A percentile compares a stretch with the other conserved stretches of the same genome.
phyloP scores from a whole-genome alignment of 1,284 basidiomycete genomes.

The Omphalotus olearius region DNA sequence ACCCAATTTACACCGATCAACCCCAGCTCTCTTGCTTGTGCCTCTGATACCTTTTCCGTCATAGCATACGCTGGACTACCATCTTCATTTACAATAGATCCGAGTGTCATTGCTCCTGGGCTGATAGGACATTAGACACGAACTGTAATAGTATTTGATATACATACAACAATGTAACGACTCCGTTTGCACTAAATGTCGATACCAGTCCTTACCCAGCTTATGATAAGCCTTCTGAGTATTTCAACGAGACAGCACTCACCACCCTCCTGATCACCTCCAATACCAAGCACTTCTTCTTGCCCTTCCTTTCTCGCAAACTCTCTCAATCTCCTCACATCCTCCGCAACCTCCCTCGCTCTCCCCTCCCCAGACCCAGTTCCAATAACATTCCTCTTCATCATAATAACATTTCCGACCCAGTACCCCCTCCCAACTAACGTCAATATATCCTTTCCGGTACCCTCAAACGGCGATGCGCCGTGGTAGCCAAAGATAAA shows the following conservation, averaged over 20 bases:
- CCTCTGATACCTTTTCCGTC: slow-evolving; percentile 42
- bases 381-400: slow-evolving; percentile 54
- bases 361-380: slow-evolving; percentile 17
- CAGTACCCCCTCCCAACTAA: slow-evolving; percentile 55
- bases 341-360: slow-evolving; percentile 34
- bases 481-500: slow-evolving; percentile 68
- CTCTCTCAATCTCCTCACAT: slow-evolving; percentile 46
- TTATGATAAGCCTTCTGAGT: neutral
- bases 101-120: slow-evolving; percentile 70
- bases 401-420: slow-evolving; percentile 62
- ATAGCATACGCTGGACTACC: slow-evolving; percentile 24
- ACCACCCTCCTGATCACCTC: slow-evolving; percentile 73
- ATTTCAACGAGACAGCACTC: slow-evolving; percentile 5
- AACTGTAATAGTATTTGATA: neutral
- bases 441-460: slow-evolving; percentile 41
- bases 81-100: slow-evolving; percentile 35
- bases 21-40: slow-evolving; percentile 52
- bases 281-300: slow-evolving; percentile 51
- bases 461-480: slow-evolving; percentile 27
- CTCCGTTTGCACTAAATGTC: slow-evolving; percentile 50
- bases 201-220: slow-evolving; percentile 51
- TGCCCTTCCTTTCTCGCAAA: slow-evolving; percentile 57
- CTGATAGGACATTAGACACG: slow-evolving; percentile 26
- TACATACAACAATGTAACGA: slow-evolving; percentile 64
- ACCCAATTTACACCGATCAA: slow-evolving; percentile 66